Base-by-base conservation (phyloP, 164 flowering plant species). In the Protea cynaroides region DNA sequence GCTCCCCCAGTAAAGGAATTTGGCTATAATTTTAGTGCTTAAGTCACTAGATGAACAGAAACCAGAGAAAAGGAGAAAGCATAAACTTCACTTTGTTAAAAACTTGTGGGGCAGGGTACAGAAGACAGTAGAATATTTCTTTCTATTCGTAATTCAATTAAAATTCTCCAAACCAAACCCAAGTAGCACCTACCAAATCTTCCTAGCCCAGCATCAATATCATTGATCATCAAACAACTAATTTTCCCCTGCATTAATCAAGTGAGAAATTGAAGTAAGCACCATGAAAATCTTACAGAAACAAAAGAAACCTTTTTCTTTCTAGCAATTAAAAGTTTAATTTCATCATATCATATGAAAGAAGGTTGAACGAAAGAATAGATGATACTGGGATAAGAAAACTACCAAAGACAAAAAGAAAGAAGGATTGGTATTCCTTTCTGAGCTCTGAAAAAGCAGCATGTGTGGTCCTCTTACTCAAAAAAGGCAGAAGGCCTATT, bases 191-290 rank as follows among this genome's bases (percentile, higher is more conserved):
- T 72, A 90, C 98, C 96, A 72, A 88, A 87, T 84, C 97, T 85
- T 53, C 98, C 98, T 63, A 90, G 75, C 59, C 98, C 98, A 70
- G 97, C 97, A 78, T 93, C 98, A 68, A 93, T 79, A 71, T 93
- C 98, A 82, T 93, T 93, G 66, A 93, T 80, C 97, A 93, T 88
- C 76, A 93, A 75, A 72, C 94, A 88, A 68, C 97, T 90, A 88
- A 93, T 82, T 71, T 90, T 93, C 23, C 97, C 97, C 98, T 89
- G 89, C 58, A 73, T 47, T 34, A 40, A 23, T 21, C 17, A 65
- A 73, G 56, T 34, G 62, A 38, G 60, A 64, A 29, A 38, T 29
- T 46, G 46, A 70, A 57, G 34, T 19, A 63, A n/a, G 40, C 25
- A 57, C 57, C 37, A 46, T 62, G 52, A 50, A 59, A 5, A 40